A percentile compares a stretch with the other conserved stretches of the same genome.
phyloP scores from a whole-genome alignment of 148 eudicot species.

The Agrostemma githago region DNA sequence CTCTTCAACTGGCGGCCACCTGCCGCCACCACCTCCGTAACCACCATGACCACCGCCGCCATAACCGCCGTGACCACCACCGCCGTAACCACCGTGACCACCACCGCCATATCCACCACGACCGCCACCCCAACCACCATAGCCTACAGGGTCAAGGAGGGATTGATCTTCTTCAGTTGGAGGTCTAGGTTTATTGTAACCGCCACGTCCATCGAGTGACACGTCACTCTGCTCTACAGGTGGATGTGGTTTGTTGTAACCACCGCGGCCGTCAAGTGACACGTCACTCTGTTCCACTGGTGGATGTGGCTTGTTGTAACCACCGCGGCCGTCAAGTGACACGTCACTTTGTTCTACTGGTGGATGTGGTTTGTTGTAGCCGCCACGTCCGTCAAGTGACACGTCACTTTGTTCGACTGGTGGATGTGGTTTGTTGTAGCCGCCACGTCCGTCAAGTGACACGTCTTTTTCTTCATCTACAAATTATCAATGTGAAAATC shows the following conservation, averaged over 20 bases:
- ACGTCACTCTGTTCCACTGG: neutral
- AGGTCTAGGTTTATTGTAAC: neutral
- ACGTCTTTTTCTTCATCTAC: neutral
- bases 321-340: too few relatives aligned
- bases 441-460: neutral
- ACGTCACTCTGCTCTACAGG: neutral
- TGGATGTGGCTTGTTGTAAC: neutral
- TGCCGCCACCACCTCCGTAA: neutral
- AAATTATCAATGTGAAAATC: neutral
- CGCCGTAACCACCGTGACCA: neutral
- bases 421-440: neutral
- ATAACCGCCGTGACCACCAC: neutral
- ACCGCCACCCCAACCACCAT: neutral
- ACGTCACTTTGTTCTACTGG: neutral
- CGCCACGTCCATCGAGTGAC: conserved; percentile 5
- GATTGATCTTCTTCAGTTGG: neutral
- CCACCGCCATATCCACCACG: neutral
- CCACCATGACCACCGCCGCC: neutral
- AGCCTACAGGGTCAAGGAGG: neutral
- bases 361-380: neutral
- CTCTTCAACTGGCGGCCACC: neutral
- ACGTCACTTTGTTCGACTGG: too few relatives aligned
- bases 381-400: neutral
- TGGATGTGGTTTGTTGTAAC: neutral
- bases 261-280: neutral